Conservation (phyloP, 2,329 filamentous ascomycete genomes). For the Penicillium occitanis region DNA sequence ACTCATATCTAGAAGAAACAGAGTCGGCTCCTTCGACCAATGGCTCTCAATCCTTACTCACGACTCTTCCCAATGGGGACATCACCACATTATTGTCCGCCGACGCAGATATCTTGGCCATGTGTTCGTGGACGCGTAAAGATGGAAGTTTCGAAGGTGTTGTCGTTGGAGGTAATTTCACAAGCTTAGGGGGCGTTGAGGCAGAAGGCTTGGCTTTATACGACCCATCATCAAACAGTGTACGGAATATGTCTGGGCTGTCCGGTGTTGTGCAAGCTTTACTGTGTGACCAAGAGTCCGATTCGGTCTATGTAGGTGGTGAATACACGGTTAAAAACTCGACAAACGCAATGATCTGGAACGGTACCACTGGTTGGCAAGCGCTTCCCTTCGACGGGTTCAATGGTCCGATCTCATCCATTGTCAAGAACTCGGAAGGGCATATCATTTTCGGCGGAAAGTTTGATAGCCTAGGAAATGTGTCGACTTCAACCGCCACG, state of each 20-base stretch:
- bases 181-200: slow-evolving; percentile 73
- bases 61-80: slow-evolving; percentile 79
- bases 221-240: slow-evolving; percentile 66
- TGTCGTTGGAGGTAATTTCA: slow-evolving; percentile 92
- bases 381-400: slow-evolving; percentile 90
- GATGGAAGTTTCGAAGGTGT: slow-evolving; percentile 70
- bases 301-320: slow-evolving; percentile 88
- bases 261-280: slow-evolving; percentile 79
- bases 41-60: slow-evolving; percentile 77
- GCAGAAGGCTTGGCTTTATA: slow-evolving; percentile 80
- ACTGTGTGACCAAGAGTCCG: slow-evolving; percentile 73
- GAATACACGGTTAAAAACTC: slow-evolving; percentile 78
- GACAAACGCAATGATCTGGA: slow-evolving; percentile 87
- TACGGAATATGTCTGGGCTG: slow-evolving; percentile 76
- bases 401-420: slow-evolving; percentile 86
- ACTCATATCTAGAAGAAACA: slow-evolving; percentile 78
- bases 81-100: slow-evolving; percentile 72
- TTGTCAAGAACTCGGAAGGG: slow-evolving; percentile 73
- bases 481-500: slow-evolving; percentile 56
- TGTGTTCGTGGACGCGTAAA: slow-evolving; percentile 74
- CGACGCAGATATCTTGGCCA: slow-evolving; percentile 80
- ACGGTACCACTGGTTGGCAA: slow-evolving; percentile 65
- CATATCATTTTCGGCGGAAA: slow-evolving; percentile 89
- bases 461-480: slow-evolving; percentile 75
- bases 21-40: slow-evolving; percentile 63